phyloP scores from a whole-genome alignment of 116 monocot species.

The Posidonia oceanica region DNA sequence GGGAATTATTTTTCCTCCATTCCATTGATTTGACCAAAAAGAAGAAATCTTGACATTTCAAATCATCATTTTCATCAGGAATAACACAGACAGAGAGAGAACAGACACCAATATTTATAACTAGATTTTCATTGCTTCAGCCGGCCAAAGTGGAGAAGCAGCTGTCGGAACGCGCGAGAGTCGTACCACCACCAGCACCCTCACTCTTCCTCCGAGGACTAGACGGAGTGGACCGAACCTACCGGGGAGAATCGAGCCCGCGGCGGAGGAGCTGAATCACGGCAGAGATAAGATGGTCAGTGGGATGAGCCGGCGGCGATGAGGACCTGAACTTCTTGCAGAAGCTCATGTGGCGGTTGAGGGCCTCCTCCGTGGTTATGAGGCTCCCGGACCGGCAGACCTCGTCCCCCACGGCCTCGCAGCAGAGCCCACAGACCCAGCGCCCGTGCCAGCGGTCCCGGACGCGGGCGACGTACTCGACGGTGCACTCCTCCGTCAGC shows the following conservation, averaged over 20 bases:
- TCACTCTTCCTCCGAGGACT: constrained; percentile 13
- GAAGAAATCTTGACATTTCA: not conserved
- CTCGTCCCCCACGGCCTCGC: constrained; percentile 67
- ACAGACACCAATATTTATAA: not conserved
- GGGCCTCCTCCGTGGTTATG: constrained; percentile 49
- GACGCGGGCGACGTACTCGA: constrained; percentile 50
- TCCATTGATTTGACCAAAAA: not conserved
- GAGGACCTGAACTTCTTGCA: constrained; percentile 23
- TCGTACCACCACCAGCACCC: not conserved
- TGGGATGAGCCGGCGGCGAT: constrained; percentile 10
- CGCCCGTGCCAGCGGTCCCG: constrained; percentile 34
- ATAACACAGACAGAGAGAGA: not conserved
- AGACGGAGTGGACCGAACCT: constrained; percentile 12
- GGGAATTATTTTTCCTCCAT: no score
- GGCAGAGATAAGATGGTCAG: constrained; percentile 38
- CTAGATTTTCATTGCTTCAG: constrained; percentile 3
- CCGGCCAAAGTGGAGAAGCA: constrained; percentile 27
- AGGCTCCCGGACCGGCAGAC: constrained; percentile 28
- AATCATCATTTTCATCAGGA: no score
- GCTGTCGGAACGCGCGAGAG: constrained; percentile 21
- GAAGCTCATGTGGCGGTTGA: constrained; percentile 53
- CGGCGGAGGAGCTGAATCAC: constrained; percentile 24
- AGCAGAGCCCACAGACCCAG: constrained; percentile 79
- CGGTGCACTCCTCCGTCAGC: constrained; percentile 73
- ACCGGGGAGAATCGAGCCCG: constrained; percentile 31